Evolutionary conservation across 352 stramenopile genomes (phyloP).

Genomic region (Phytophthora aleatoria): DNA sequence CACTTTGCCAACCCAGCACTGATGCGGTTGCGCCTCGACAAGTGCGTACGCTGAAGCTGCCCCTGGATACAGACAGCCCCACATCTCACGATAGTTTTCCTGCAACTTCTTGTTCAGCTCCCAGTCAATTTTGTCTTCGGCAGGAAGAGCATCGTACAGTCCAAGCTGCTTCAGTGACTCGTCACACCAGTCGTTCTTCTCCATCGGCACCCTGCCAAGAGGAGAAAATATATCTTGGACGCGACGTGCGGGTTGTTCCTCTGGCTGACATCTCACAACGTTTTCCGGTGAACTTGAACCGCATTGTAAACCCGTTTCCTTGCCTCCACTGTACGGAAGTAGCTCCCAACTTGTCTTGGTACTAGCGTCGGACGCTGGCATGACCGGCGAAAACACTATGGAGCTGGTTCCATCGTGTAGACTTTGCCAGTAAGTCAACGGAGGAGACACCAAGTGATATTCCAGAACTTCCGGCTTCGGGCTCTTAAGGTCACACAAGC

Average conservation of each 20-base stretch:
- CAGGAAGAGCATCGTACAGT: slow-evolving; percentile 12
- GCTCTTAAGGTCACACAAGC: slow-evolving; percentile 3
- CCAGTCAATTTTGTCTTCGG: slow-evolving; percentile 16
- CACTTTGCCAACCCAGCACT: slow-evolving; percentile 4
- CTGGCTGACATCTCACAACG: not conserved
- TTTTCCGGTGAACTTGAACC: not conserved
- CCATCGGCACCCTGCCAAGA: slow-evolving; percentile 10
- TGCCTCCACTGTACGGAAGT: not conserved
- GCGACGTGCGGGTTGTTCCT: slow-evolving; percentile 6
- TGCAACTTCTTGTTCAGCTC: slow-evolving; percentile 1
- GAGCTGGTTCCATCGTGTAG: slow-evolving; percentile 1
- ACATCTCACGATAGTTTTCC: slow-evolving; percentile 17
- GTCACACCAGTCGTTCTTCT: slow-evolving; percentile 31
- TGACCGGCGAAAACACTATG: slow-evolving; percentile 3
- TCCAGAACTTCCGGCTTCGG: not conserved
- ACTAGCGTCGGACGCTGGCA: slow-evolving; percentile 2
- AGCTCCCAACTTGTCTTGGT: not conserved
- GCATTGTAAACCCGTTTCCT: not conserved
- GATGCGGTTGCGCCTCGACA: not conserved
- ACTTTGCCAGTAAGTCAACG: slow-evolving; percentile 20
- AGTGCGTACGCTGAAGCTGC: not conserved
- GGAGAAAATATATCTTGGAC: slow-evolving; percentile 44
- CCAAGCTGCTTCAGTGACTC: slow-evolving; percentile 7
- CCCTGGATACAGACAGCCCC: slow-evolving; percentile 13
- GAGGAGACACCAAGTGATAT: slow-evolving; percentile 16